Conservation (phyloP, 2,329 filamentous ascomycete genomes). For the Ophiostoma fasciatum region DNA sequence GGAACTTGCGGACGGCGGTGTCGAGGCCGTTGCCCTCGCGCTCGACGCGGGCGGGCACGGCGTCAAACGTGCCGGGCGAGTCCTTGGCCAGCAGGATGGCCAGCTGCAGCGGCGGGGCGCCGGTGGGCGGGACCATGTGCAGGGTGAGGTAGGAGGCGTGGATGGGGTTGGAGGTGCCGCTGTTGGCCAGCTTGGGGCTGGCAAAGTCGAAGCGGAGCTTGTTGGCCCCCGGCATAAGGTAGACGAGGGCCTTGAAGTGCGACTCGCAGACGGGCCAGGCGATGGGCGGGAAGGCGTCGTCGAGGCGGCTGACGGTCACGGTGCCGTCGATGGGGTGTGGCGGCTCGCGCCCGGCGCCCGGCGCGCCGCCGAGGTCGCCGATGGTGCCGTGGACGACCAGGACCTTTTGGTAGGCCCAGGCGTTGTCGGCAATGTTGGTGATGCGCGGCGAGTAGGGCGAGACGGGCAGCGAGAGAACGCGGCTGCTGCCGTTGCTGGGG, state of each 20-base stretch:
- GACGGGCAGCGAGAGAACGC: conserved; percentile 38
- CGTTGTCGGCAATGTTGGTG: conserved; percentile 62
- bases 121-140: conserved; percentile 70
- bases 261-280: conserved; percentile 80
- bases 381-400: conserved; percentile 70
- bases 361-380: conserved; percentile 54
- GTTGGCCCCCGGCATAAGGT: conserved; percentile 85
- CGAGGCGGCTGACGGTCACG: conserved; percentile 64
- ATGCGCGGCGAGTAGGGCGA: conserved; percentile 74
- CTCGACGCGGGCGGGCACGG: conserved; percentile 57
- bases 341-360: too few species aligned
- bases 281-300: conserved; percentile 71
- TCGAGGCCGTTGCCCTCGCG: conserved; percentile 73
- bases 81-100: conserved; percentile 81
- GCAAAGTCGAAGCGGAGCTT: conserved; percentile 75
- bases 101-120: conserved; percentile 72
- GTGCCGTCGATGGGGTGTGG: conserved; percentile 64
- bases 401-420: conserved; percentile 88
- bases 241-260: conserved; percentile 81
- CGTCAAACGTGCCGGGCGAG: conserved; percentile 74
- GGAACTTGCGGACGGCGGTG: conserved; percentile 73
- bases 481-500: conserved; percentile 38
- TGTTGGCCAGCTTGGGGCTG: conserved; percentile 64
- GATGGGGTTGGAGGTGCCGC: conserved; percentile 48
- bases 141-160: conserved; percentile 71